Percentiles rank a stretch among this genome's conserved stretches.
Evolutionary conservation across 176 grass and related monocot genomes (phyloP).

Genomic region (Echinochloa phyllopogon): DNA sequence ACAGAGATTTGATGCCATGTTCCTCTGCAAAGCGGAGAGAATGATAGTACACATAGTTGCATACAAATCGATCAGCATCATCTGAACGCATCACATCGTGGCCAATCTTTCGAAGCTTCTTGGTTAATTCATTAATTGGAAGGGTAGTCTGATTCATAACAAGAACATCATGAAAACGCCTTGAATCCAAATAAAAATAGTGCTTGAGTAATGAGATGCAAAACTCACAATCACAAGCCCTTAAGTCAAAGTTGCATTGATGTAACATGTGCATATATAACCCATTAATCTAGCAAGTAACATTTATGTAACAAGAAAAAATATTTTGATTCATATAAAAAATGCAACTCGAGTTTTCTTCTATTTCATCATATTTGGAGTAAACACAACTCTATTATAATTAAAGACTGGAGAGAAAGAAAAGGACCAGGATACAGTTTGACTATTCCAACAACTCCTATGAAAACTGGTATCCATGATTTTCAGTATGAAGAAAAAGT

Average conservation of each 20-base stretch:
- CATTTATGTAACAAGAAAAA: neutral
- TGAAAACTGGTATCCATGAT: neutral
- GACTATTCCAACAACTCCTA: neutral
- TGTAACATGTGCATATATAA: neutral
- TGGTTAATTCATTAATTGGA: slow-evolving; percentile 73
- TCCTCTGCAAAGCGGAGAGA: slow-evolving; percentile 89
- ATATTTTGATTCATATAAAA: slow-evolving; percentile 15
- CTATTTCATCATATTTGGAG: too few species aligned
- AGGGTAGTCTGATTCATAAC: slow-evolving; percentile 61
- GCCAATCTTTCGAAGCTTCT: slow-evolving; percentile 70
- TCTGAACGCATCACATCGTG: slow-evolving; percentile 83
- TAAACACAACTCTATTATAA: too few species aligned
- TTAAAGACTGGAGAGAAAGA: too few species aligned
- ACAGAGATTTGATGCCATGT: slow-evolving; percentile 80
- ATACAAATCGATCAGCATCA: slow-evolving; percentile 88
- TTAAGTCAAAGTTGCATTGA: neutral
- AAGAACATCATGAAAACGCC: neutral
- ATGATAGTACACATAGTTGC: slow-evolving; percentile 95
- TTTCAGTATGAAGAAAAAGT: neutral
- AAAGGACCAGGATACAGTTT: too few species aligned
- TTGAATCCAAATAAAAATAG: slow-evolving; percentile 13
- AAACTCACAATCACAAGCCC: neutral
- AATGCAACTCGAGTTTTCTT: neutral
- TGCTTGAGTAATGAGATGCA: neutral
- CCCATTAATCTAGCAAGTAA: neutral